Conservation (phyloP, 768 basidiomycete genomes). For the Termitomyces heimii region DNA sequence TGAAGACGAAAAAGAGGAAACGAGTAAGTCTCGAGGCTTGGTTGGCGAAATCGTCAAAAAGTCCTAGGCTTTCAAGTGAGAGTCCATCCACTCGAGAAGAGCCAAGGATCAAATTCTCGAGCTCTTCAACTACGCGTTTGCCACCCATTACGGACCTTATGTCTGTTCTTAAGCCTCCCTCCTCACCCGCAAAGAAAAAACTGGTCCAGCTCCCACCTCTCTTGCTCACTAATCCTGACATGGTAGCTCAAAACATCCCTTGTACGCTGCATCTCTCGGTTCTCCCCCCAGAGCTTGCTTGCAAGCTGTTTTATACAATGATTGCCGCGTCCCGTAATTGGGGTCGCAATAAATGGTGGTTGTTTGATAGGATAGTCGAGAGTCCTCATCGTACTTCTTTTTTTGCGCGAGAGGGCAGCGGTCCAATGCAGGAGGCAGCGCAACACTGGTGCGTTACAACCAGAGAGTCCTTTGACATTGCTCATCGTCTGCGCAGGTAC, state of each 20-base stretch:
- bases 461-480: neutral
- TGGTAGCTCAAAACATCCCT: constrained; percentile 66
- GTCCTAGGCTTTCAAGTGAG: neutral
- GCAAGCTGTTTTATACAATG: constrained; percentile 70
- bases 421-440: constrained; percentile 65
- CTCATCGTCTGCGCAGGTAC: constrained; percentile 47
- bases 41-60: constrained; percentile 28
- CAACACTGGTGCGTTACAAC: constrained; percentile 54
- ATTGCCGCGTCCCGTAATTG: constrained; percentile 53
- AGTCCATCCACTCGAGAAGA: neutral
- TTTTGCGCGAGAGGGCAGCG: constrained; percentile 51
- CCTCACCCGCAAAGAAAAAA: constrained; percentile 30
- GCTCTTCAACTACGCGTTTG: constrained; percentile 6
- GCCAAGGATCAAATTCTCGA: neutral
- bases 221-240: constrained; percentile 50
- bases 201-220: constrained; percentile 50
- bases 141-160: constrained; percentile 44
- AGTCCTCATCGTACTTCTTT: constrained; percentile 82
- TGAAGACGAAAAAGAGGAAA: constrained; percentile 43
- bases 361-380: constrained; percentile 77
- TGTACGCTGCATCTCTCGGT: constrained; percentile 69
- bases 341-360: constrained; percentile 79
- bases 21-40: constrained; percentile 46
- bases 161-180: constrained; percentile 44
- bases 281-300: constrained; percentile 73